Percentiles rank a stretch among this genome's conserved stretches.
These are phyloP conservation scores for Aspergillus asperescens DNA, from an alignment of 495 filamentous ascomycete species.

Conservation along the genomic window DNA sequence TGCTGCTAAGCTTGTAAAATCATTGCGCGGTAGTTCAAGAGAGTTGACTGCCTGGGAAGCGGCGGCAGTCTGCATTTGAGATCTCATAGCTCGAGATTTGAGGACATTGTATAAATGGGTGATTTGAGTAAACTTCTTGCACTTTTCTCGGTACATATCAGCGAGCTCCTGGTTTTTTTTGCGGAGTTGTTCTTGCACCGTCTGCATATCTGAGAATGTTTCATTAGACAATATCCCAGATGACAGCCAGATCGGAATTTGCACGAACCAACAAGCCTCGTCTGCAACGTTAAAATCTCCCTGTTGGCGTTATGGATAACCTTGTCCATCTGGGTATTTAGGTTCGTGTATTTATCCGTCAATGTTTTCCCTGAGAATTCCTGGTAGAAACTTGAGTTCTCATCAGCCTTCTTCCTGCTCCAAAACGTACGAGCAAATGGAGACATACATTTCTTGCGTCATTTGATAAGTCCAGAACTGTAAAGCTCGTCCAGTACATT, in stretches of 20 bases:
- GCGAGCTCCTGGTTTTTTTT: constrained; percentile 73
- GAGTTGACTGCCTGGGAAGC: constrained; percentile 53
- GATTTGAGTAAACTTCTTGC: constrained; percentile 65
- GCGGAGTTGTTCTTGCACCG: constrained; percentile 60
- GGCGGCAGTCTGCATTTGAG: constrained; percentile 64
- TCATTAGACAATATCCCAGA: constrained; percentile 1
- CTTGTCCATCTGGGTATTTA: constrained; percentile 73
- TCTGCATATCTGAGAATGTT: constrained; percentile 53
- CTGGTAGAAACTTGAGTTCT: constrained; percentile 63
- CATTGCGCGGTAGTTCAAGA: constrained; percentile 19
- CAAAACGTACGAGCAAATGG: background rate
- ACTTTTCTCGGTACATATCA: constrained; percentile 66
- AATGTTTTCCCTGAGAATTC: constrained; percentile 67
- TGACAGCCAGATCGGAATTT: background rate
- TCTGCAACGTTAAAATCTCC: constrained; percentile 63
- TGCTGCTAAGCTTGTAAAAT: constrained; percentile 7
- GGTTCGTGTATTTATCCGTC: constrained; percentile 63
- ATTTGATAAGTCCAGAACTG: constrained; percentile 91
- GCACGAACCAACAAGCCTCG: constrained; percentile 50
- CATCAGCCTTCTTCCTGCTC: constrained; percentile 16
- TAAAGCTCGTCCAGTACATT: constrained; percentile 78
- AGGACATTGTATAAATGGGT: constrained; percentile 81
- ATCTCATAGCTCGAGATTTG: constrained; percentile 66
- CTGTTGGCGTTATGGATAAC: constrained; percentile 76
- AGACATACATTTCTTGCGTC: constrained; percentile 74